Base-by-base conservation (phyloP, 306 rosid genomes). In the Cucurbita ficifolia region DNA sequence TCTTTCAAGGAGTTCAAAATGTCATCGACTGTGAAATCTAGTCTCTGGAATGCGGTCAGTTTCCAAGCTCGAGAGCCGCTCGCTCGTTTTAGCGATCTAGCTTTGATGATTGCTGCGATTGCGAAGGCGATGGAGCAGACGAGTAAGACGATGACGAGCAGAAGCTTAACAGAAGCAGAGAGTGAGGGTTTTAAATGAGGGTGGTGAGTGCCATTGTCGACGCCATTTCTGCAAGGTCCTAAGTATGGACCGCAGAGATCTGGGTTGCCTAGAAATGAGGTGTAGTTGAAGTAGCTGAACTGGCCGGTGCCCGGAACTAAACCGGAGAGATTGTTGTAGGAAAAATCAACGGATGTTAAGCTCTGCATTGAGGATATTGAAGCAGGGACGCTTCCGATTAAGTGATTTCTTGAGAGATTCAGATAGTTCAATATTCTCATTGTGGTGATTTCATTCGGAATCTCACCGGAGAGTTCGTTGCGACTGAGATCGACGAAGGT, bases 291-390 rank as follows among this genome's bases (percentile, higher is more conserved):
- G 87, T 93, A 90, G 69, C 98, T 93, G 72, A 93, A 93, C 78
- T 93, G 98, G 29, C 98, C 98, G 0, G 97, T 88, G 6, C 97
- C 90, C 29, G 97, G 98, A 77, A 93, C 98, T 88, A 90, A 84
- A 73, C 98, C 98, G 60, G 98, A 90, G 75, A 93, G 90, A 82
- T 93, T 90, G 85, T 93, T 93, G 59, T 84, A 93, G 2, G 98
- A 93, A 81, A 93, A 93, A 82, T 93, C 98, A 75, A 90, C 92
- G 10, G 94, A 87, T 8, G 98, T 93, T 59, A 93, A 82, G 79
- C 98, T 93, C 61, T 93, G 98, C 98, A 93, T 93, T 10, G 89
- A 72, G 8, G 98, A 77, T 40, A 93, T 85, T 0, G 97, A 87
- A 5, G 85, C 14, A 2, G 98, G 98, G 73, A 93, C 88, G 80